phyloP scores from a whole-genome alignment of 1,284 basidiomycete genomes.

The Sphagnurus paluster region DNA sequence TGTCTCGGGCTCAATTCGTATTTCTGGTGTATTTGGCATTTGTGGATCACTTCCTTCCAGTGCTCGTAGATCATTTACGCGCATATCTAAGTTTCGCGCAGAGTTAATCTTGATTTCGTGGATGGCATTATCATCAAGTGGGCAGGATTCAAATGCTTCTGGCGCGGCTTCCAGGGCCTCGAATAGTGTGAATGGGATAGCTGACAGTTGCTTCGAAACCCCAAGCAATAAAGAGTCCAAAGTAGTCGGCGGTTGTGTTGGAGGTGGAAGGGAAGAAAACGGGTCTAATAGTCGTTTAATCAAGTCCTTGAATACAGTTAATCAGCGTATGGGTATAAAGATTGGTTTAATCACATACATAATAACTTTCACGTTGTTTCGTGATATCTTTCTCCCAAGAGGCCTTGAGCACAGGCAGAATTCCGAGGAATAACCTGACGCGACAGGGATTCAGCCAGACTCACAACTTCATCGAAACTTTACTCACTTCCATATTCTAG shows the following conservation, averaged over 20 bases:
- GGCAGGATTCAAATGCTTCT: slow-evolving; percentile 44
- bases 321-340: neutral
- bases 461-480: slow-evolving; percentile 1
- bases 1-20: slow-evolving; percentile 45
- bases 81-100: slow-evolving; percentile 52
- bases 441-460: slow-evolving; percentile 4
- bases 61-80: slow-evolving; percentile 48
- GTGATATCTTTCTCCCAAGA: slow-evolving; percentile 56
- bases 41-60: slow-evolving; percentile 19
- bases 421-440: slow-evolving; percentile 68
- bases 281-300: slow-evolving; percentile 61
- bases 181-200: slow-evolving; percentile 55
- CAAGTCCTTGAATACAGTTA: slow-evolving; percentile 52
- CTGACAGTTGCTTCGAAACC: slow-evolving; percentile 57
- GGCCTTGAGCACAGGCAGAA: slow-evolving; percentile 55
- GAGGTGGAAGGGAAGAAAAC: slow-evolving; percentile 47
- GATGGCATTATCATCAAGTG: slow-evolving; percentile 52
- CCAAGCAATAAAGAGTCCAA: slow-evolving; percentile 51
- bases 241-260: slow-evolving; percentile 40
- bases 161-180: slow-evolving; percentile 51
- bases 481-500: slow-evolving; percentile 72
- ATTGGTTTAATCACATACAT: slow-evolving; percentile 46
- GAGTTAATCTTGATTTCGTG: slow-evolving; percentile 49
- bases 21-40: slow-evolving; percentile 48
- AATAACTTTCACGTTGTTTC: slow-evolving; percentile 69